Evolutionary conservation across 139 green algal species (phyloP).

Genomic region (Marvania coccoides): DNA sequence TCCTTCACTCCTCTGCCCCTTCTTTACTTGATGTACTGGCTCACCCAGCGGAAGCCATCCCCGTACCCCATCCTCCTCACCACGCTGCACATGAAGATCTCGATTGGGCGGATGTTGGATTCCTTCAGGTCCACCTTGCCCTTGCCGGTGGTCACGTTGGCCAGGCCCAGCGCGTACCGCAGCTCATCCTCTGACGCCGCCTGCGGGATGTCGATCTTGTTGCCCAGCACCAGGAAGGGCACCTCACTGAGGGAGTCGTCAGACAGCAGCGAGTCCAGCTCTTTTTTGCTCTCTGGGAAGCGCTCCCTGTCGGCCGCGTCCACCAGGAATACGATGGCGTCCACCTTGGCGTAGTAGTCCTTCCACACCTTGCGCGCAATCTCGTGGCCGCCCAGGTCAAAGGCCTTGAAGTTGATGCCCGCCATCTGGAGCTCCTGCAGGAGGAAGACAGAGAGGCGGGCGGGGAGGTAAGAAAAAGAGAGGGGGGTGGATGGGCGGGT

Average conservation of each 20-base stretch:
- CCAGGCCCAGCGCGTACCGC: constrained; percentile 82
- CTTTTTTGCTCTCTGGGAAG: constrained; percentile 85
- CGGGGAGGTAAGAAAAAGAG: too few species aligned
- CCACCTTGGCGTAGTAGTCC: constrained; percentile 99
- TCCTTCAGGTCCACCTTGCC: constrained; percentile 86
- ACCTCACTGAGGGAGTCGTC: constrained; percentile 90
- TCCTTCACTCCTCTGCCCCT: neutral
- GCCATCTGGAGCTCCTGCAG: constrained; percentile 93
- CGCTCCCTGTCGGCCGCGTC: constrained; percentile 93
- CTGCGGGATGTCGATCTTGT: constrained; percentile 98
- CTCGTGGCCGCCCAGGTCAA: constrained; percentile 98
- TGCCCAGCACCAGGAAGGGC: constrained; percentile 95
- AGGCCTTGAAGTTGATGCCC: constrained; percentile 99
- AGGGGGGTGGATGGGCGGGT: too few species aligned
- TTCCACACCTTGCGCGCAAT: constrained; percentile 97
- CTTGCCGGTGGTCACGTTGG: constrained; percentile 95
- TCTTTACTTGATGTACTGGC: constrained; percentile 89
- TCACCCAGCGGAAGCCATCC: constrained; percentile 96
- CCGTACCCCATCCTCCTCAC: constrained; percentile 92
- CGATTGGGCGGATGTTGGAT: constrained; percentile 81
- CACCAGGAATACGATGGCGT: constrained; percentile 98
- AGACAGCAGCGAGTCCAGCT: constrained; percentile 87
- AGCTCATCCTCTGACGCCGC: constrained; percentile 82
- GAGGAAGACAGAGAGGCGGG: too few species aligned
- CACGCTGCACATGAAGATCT: constrained; percentile 97